phyloP scores from a whole-genome alignment of 441 rosid genomes.

The Populus trichocarpa region DNA sequence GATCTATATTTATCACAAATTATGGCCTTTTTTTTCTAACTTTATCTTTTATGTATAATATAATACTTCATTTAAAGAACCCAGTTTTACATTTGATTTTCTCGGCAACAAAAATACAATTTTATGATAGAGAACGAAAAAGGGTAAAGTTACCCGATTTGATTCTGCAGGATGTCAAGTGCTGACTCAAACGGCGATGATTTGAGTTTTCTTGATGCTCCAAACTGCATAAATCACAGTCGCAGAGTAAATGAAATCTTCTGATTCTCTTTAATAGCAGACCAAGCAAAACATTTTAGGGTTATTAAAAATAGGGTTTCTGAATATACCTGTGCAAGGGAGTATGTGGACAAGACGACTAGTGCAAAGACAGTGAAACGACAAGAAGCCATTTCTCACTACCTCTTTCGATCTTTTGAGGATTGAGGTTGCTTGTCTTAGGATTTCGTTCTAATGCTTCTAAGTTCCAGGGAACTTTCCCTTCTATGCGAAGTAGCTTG shows the following conservation, averaged over 20 bases:
- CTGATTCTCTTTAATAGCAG: not conserved
- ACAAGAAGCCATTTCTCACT: slow-evolving; percentile 22
- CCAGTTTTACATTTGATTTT: not conserved
- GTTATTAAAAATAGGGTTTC: not conserved
- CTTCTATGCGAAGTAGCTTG: not conserved
- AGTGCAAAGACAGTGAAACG: slow-evolving; percentile 21
- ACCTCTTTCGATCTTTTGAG: not conserved
- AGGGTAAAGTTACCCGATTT: slow-evolving; percentile 34
- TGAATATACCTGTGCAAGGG: slow-evolving; percentile 7
- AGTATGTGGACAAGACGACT: slow-evolving; percentile 13
- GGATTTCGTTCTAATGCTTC: not conserved
- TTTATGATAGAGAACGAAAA: not conserved
- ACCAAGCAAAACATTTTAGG: not conserved
- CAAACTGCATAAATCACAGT: not conserved
- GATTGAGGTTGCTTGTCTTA: not conserved
- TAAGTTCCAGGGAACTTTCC: not conserved
- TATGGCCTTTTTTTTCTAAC: not conserved
- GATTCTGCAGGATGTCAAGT: slow-evolving; percentile 49
- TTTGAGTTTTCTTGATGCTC: slow-evolving; percentile 8
- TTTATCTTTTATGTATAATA: not conserved
- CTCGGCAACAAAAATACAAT: slow-evolving; percentile 3
- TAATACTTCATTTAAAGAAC: not conserved
- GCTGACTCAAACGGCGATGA: slow-evolving; percentile 44
- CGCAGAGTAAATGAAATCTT: not conserved
- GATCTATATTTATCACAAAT: not conserved